Percentiles rank a stretch among this genome's conserved stretches.
Evolutionary conservation across 2,329 filamentous ascomycete species (phyloP).

Genomic region (Bisporella sp.): DNA sequence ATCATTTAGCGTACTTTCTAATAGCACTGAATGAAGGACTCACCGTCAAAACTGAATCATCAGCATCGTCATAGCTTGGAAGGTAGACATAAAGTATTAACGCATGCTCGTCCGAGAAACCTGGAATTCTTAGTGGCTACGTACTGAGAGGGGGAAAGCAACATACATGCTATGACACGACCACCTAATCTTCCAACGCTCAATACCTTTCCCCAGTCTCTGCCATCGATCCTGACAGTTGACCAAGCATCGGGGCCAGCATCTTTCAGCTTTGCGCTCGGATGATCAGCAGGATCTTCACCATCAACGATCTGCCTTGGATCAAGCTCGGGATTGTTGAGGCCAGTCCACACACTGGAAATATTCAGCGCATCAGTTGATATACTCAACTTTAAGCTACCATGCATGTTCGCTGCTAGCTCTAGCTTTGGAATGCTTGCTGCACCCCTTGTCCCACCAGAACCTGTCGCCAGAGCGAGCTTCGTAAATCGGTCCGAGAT

Average conservation of each 20-base stretch:
- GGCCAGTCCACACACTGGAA: slow-evolving; percentile 74
- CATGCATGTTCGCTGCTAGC: slow-evolving; percentile 91
- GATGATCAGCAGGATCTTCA: slow-evolving; percentile 67
- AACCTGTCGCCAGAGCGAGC: slow-evolving; percentile 51
- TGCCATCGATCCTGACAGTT: slow-evolving; percentile 82
- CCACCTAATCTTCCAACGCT: slow-evolving; percentile 86
- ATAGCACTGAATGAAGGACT: slow-evolving; percentile 21
- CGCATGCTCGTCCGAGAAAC: slow-evolving; percentile 71
- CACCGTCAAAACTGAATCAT: slow-evolving; percentile 72
- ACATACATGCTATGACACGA: slow-evolving; percentile 80
- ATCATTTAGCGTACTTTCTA: slow-evolving; percentile 4
- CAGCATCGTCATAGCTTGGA: slow-evolving; percentile 60
- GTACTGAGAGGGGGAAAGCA: slow-evolving; percentile 7
- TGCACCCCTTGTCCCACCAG: slow-evolving; percentile 14
- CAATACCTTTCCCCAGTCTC: slow-evolving; percentile 90
- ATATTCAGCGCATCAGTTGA: slow-evolving; percentile 80
- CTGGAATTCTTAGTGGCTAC: slow-evolving; percentile 27
- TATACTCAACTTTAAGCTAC: slow-evolving; percentile 72
- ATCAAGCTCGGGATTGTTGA: slow-evolving; percentile 84
- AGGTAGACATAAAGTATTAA: slow-evolving; percentile 80
- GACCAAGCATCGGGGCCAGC: slow-evolving; percentile 80
- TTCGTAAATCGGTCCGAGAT: slow-evolving; percentile 95
- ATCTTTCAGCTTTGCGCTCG: slow-evolving; percentile 70
- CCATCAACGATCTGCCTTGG: slow-evolving; percentile 63
- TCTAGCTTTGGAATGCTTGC: slow-evolving; percentile 62